Evolutionary conservation across 441 rosid species (phyloP), one percentile per base, ranked within the genome.

Genomic region (Manihot esculenta): DNA sequence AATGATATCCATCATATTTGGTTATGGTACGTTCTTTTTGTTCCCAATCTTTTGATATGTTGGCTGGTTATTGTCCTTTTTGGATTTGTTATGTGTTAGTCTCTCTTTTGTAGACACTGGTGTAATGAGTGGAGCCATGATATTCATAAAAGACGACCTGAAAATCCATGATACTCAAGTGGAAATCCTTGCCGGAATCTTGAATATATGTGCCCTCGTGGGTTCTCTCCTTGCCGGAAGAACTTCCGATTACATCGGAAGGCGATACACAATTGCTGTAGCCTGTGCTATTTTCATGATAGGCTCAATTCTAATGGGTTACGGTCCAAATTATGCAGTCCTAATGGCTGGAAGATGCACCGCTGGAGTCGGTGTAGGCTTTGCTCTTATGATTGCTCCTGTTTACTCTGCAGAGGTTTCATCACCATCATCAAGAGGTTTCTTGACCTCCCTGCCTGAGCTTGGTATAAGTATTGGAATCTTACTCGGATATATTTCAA

Each of bases 101-200:
- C 38, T 33, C 38, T 33, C 3, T 62, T 21, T 62, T 24, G 51
- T 14, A 93, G 97, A 91, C 72, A 88, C 97, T 17, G 98, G 94
- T 18, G 96, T 91, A 5, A 93, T 93, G 97, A 93, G 98, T 45
- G 98, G 98, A 63, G 97, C 97, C 12, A 84, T 93, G 93, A 88
- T 90, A 18, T 93, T 89, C 82, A 88, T 93, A 68, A 80, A 91
- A 83, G 93, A 93, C 50, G 98, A 93, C 15, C 79, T 93, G 17
- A 83, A 83, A 47, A 89, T 88, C 74, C 78, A 72, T 30, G 97
- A 89, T 45, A 80, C 79, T 1, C 79, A 87, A 69, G 85, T 91
- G 33, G 88, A 87, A 73, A 72, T 93, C 20, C 89, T 93, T 1
- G 93, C 93, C 18, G 98, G 97, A 57, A 88, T 89, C 73, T 82